phyloP scores from a whole-genome alignment of 75 land plant species.

The Azolla pinnata region DNA sequence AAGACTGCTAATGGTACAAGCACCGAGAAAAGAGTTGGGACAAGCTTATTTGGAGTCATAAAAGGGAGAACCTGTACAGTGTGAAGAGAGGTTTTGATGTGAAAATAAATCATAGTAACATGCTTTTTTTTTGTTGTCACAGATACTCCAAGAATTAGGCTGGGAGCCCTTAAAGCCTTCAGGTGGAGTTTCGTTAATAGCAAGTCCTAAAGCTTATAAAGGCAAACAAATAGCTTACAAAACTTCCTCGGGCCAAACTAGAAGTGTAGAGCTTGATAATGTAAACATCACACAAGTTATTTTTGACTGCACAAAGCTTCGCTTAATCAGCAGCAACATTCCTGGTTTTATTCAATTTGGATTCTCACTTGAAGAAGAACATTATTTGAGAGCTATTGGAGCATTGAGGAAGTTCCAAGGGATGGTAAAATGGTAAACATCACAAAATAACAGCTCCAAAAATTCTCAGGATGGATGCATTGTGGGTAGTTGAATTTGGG shows the following conservation, averaged over 20 bases:
- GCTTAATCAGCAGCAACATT: conserved; percentile 71
- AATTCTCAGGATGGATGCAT: too few species aligned
- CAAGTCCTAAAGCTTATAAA: conserved; percentile 64
- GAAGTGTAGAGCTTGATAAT: conserved; percentile 30
- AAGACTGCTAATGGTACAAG: too few species aligned
- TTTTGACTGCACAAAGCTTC: conserved; percentile 50
- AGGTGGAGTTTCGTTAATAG: conserved; percentile 80
- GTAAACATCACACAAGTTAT: conserved; percentile 65
- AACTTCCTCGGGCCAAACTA: conserved; percentile 9
- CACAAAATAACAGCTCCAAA: too few species aligned
- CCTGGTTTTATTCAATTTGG: conserved; percentile 79
- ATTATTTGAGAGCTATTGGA: conserved; percentile 50
- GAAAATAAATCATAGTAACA: too few species aligned
- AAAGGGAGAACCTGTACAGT: too few species aligned
- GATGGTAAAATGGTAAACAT: conserved; percentile 11
- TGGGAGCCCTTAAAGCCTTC: conserved; percentile 66
- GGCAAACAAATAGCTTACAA: conserved; percentile 31
- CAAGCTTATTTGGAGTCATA: too few species aligned
- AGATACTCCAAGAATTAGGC: conserved; percentile 66
- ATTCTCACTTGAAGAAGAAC: conserved; percentile 47
- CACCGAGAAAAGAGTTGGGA: too few species aligned
- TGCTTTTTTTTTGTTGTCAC: conserved; percentile 16
- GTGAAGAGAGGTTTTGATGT: too few species aligned
- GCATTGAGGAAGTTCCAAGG: conserved; percentile 45
- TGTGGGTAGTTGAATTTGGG: too few species aligned